phyloP scores from a whole-genome alignment of 495 filamentous ascomycete genomes.

The Penicillium salamii region DNA sequence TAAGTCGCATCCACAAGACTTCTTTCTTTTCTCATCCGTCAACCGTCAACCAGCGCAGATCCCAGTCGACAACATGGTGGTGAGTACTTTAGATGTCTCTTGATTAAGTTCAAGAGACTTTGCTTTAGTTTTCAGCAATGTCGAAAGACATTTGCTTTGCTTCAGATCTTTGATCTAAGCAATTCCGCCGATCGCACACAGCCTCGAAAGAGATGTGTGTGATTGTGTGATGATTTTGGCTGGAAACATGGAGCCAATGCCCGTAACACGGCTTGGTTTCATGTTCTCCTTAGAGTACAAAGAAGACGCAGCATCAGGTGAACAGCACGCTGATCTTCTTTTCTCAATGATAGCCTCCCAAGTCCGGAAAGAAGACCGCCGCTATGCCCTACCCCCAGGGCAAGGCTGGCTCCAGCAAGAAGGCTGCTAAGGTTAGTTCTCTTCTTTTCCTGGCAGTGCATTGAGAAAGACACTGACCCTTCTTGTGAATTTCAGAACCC shows the following conservation, averaged over 20 bases:
- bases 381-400: conserved; percentile 93
- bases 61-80: conserved; percentile 53
- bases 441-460: conserved; percentile 11
- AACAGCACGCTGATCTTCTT: conserved; percentile 89
- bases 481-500: conserved; percentile 68
- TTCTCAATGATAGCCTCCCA: conserved; percentile 99
- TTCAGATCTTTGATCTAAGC: conserved; percentile 40
- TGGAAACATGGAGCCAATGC: conserved; percentile 66
- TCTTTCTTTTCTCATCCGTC: conserved; percentile 33
- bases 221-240: conserved; percentile 71
- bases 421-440: conserved; percentile 83
- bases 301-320: conserved; percentile 75
- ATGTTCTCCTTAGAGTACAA: conserved; percentile 89
- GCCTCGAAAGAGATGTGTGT: conserved; percentile 37
- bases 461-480: conserved; percentile 20
- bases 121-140: conserved; percentile 37
- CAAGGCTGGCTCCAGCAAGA: conserved; percentile 88
- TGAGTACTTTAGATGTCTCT: conserved; percentile 41
- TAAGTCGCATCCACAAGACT: conserved; percentile 17
- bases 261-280: conserved; percentile 55
- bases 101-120: conserved; percentile 25
- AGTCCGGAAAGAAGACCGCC: conserved; percentile 92
- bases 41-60: conserved; percentile 45
- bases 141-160: conserved; percentile 30
- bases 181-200: conserved; percentile 39